These are phyloP conservation scores for Sesbania bispinosa DNA, from an alignment of 306 rosid species.

Conservation along the genomic window DNA sequence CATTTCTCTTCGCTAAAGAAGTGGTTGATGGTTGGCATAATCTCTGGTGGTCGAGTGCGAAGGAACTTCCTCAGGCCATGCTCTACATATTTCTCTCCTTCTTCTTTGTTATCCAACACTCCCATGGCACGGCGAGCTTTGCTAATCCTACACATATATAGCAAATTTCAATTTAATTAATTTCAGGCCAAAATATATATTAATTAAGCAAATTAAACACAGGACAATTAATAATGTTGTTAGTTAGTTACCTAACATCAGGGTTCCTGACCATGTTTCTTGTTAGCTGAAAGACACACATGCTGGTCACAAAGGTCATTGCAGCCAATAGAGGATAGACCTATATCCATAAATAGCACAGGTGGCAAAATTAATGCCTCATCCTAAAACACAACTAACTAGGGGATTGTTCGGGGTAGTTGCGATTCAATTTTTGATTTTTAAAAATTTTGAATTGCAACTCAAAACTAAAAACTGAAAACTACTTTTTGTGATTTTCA, in stretches of 20 bases:
- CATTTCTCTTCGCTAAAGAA: slow-evolving; percentile 62
- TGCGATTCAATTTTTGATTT: too few species aligned
- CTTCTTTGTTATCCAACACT: slow-evolving; percentile 69
- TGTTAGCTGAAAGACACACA: slow-evolving; percentile 61
- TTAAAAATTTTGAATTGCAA: too few species aligned
- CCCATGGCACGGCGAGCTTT: slow-evolving; percentile 54
- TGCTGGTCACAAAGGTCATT: slow-evolving; percentile 70
- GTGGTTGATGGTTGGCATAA: slow-evolving; percentile 77
- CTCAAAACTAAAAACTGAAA: too few species aligned
- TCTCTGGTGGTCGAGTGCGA: slow-evolving; percentile 71
- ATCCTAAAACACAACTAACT: background rate
- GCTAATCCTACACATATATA: slow-evolving; percentile 42
- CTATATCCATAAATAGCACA: slow-evolving; percentile 20
- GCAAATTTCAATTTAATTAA: background rate
- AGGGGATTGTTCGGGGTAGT: too few species aligned
- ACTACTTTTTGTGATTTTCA: too few species aligned
- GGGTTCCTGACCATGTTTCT: slow-evolving; percentile 68
- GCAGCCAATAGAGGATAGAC: slow-evolving; percentile 85
- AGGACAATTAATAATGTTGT: too few species aligned
- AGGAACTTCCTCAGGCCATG: slow-evolving; percentile 74
- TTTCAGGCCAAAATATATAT: background rate
- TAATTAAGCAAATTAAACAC: too few species aligned
- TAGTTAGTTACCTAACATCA: slow-evolving; percentile 91
- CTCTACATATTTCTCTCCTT: slow-evolving; percentile 73
- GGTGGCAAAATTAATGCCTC: background rate